Base-by-base conservation (phyloP, 495 filamentous ascomycete genomes). In the Penicillium riverlandense region DNA sequence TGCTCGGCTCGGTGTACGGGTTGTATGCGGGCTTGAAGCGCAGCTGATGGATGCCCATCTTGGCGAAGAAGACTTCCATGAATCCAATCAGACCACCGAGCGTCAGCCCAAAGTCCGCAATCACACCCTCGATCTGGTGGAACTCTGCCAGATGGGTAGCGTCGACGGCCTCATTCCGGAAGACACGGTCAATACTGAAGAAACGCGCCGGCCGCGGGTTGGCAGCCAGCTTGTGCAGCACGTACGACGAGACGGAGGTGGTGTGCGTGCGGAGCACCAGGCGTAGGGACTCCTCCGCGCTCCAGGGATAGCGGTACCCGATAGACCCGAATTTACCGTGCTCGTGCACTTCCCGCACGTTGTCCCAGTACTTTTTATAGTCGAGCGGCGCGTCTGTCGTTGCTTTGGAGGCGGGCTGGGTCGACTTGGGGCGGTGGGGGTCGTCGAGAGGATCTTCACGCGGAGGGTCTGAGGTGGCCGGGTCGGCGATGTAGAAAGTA, bases 11-110 rank as follows among this genome's bases (percentile, higher is more conserved):
- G n/a, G 92, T 97, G 72, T 98, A 94, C 1, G 88, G 87, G 65
- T 96, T 94, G 65, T 98, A 97, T n/a, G 90, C 90, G 1, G 90
- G 90, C 73, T 96, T 96, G 81, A 94, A 96, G 47, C 85, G 80
- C 47, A 96, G 71, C 47, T 85, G 75, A 42, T 87, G 77, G 41
- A 98, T 83, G 45, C 91, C 91, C 86, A 98, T 95, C 70, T 95
- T 95, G 27, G 67, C 74, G 65, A 96, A 98, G 80, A 98, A 98
- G 51, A 89, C 81, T 53, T 90, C 81, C 82, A 98, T 94, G 74
- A 98, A 97, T 48, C 87, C 86, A 71, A 96, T 96, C 51, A 96
- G 71, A 27, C 90, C 91, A 49, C 91, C 92, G 10, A 98, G 76
- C 7, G 90, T 90, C 35, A 98, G 70, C 14, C 82, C 83, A 55